Evolutionary conservation across 2,329 filamentous ascomycete species (phyloP), one percentile per base, ranked within the genome.

Genomic region (Emericellopsis atlantica): DNA sequence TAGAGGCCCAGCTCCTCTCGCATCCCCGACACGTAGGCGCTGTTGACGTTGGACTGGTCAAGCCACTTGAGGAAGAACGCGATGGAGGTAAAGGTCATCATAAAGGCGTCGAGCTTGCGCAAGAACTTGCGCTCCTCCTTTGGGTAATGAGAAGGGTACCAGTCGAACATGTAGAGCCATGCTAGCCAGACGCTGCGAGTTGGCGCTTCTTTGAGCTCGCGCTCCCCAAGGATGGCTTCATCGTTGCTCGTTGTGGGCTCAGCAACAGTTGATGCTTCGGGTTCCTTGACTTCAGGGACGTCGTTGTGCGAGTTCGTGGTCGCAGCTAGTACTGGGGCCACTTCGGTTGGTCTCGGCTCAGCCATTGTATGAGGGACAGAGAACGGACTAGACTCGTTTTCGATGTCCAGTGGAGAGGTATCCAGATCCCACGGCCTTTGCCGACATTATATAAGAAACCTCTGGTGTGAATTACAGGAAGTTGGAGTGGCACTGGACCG

Each of bases 21-120:
- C 32, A 75, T 54, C 0, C 71, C 71, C 0, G 67, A 66, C 14
- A 74, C 70, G 40, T 74, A 74, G 2, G 70, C 71, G 59, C 73
- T 74, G 45, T 61, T 61, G 35, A 70, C 52, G 43, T 68, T 66
- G 43, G 59, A 61, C 32, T 60, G 56, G 45, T 70, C 67, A 9
- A 70, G 58, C 14, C 54, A 52, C 44, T 71, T 71, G 45, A 66
- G 56, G 44, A 70, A 71, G 43, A 63, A 69, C 18, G 59, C 62
- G 4, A 72, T 46, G 37, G 67, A 71, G 18, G 57, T 45, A 32
- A 58, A 51, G 23, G 53, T 50, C 7, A 59, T 44, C 14, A 58
- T 49, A 3, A 55, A 49, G 16, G 48, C 45, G 24, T 60, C 57
- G 6, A 54, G 45, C 37, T 55, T 57, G 15, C 45, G 44, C 6